A percentile compares a stretch with the other conserved stretches of the same genome.
phyloP scores from a whole-genome alignment of 805 yeast genomes.

The Candida boleticola region DNA sequence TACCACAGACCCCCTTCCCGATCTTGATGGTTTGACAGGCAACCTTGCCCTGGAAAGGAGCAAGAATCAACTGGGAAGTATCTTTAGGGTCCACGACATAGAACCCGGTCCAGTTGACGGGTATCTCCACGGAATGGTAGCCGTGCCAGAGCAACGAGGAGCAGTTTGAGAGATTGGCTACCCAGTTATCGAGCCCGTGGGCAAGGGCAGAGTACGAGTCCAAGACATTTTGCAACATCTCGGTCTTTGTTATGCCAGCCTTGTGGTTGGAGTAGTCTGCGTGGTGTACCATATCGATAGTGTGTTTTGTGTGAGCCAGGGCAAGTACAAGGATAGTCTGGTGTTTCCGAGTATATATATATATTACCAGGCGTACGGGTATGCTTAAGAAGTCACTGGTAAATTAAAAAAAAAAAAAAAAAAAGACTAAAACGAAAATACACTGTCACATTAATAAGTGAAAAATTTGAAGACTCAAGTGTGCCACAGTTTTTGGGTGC shows the following conservation, averaged over 20 bases:
- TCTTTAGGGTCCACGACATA: conserved; percentile 50
- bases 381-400: not conserved
- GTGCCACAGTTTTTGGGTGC: too few relatives aligned
- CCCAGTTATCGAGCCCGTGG: conserved; percentile 73
- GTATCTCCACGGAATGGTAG: conserved; percentile 56
- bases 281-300: conserved; percentile 43
- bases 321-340: too few relatives aligned
- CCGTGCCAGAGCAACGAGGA: conserved; percentile 88
- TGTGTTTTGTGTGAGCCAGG: too few relatives aligned
- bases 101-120: conserved; percentile 93
- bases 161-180: conserved; percentile 82
- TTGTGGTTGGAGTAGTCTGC: conserved; percentile 70
- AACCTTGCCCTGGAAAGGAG: conserved; percentile 95
- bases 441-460: too few relatives aligned
- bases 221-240: conserved; percentile 56
- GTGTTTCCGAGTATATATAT: too few relatives aligned
- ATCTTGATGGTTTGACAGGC: conserved; percentile 83
- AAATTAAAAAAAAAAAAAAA: too few relatives aligned
- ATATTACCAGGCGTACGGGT: not conserved
- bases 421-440: too few relatives aligned
- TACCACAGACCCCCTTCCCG: conserved; percentile 92
- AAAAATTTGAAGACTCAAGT: too few relatives aligned
- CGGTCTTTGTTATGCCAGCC: conserved; percentile 39
- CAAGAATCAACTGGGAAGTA: conserved; percentile 59
- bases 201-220: conserved; percentile 66